Conservation (phyloP, 1,284 basidiomycete genomes). For the Ceratobasidium sp. region DNA sequence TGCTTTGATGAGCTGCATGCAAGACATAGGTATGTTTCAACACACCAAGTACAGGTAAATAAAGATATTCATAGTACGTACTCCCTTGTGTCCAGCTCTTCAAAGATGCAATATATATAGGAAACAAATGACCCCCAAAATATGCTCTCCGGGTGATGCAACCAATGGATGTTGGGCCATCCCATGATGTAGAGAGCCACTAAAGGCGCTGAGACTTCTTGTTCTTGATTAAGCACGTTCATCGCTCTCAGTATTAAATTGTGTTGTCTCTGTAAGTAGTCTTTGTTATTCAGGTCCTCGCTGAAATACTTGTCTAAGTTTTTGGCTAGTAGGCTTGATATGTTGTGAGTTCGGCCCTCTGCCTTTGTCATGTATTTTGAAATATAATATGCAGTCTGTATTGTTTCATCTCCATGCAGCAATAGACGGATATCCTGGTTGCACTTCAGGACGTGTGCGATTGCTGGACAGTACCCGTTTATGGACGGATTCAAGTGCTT, state of each 20-base stretch:
- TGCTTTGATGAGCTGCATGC: no score
- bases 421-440: slow-evolving; percentile 56
- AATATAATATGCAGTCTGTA: slow-evolving; percentile 12
- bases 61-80: background rate
- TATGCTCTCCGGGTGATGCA: background rate
- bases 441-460: slow-evolving; percentile 49
- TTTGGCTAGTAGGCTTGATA: slow-evolving; percentile 30
- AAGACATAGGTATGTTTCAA: background rate
- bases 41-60: background rate
- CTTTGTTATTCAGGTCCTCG: background rate
- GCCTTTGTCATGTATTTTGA: slow-evolving; percentile 51
- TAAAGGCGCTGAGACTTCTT: background rate
- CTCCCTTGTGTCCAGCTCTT: background rate
- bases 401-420: slow-evolving; percentile 17
- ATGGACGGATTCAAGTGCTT: slow-evolving; percentile 48
- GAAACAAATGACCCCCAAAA: slow-evolving; percentile 12
- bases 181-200: slow-evolving; percentile 36
- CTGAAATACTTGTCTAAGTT: background rate
- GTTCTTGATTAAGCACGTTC: slow-evolving; percentile 31
- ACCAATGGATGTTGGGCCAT: background rate
- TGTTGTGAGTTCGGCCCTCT: slow-evolving; percentile 49
- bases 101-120: background rate
- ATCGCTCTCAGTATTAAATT: slow-evolving; percentile 33
- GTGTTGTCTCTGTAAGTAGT: background rate
- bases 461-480: slow-evolving; percentile 52